Base-by-base conservation (phyloP, 345 rosid species). In the Trapa bicornis region DNA sequence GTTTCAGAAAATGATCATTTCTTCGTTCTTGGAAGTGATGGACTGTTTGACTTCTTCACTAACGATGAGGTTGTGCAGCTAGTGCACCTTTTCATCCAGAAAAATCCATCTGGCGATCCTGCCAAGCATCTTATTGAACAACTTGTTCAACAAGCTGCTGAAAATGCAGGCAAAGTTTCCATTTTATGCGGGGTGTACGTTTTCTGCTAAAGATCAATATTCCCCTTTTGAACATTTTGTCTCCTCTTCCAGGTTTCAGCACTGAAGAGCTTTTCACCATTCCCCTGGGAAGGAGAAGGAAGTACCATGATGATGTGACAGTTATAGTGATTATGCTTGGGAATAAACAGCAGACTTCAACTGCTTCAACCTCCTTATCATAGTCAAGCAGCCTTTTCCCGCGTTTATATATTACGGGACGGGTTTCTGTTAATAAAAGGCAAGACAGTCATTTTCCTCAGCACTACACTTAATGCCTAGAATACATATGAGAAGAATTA, bases 241-340 rank as follows among this genome's bases (percentile, higher is more conserved):
- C 39, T 60, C 37, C 50, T 47, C 6, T 64, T 68, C 60, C 15
- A 73, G 76, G 76, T 41, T 68, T 73, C 56, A 73, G 53, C 32
- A 36, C 69, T 1, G 68, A 73, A 37, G 69, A 73, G 58, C 68
- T 73, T 4, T 56, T 73, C 69, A 73, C 67, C 17, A n/a, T 73
- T 64, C 76, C 66, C 0, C 54, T 1, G 10, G 76, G 76, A 36
- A 48, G 61, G 60, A 73, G 76, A 65, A 54, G 76, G 60, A 73
- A 68, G 43, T 73, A 73, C 56, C 76, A 73, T 5, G 72, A 73
- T 41, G 76, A 73, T 47, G 76, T 73, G 37, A 73, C 76, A 4
- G 72, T 73, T 10, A 68, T 73, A 16, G 76, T 73, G 37, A 73
- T 73, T 62, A 68, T 68, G 35, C 76, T 73, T 1, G 72, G 76